Base-by-base conservation (phyloP, 1,284 basidiomycete genomes). In the Anthracocystis panici-leucophaei region DNA sequence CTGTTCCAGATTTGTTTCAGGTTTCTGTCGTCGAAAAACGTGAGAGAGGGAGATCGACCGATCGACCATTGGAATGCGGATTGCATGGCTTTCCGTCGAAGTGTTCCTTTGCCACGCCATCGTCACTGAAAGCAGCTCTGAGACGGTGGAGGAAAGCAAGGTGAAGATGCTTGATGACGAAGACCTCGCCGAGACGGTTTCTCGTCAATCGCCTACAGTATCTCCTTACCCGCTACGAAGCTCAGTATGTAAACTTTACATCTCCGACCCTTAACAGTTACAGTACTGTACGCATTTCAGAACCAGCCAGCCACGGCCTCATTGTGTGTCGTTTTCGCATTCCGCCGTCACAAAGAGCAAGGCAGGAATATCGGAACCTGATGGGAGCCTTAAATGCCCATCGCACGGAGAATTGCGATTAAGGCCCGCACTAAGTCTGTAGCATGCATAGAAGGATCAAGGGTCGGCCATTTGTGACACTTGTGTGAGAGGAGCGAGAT, bases 21-120 rank as follows among this genome's bases (percentile, higher is more conserved):
- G 35, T 38, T 38, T 38, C 35, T 14, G 14, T 38, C 14, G 35
- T 12, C 4, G 27, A 27, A 27, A 38, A 38, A 38, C 35, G 35
- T 38, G 35, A 16, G 35, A 14, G 35, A 33, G 35, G 14, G 5
- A 25, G 56, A 65, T 65, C 63, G 63, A 58, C 56, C 63, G 63
- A 65, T 65, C 57, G 21, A 31, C 63, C 31, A 52, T 20, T 58
- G 62, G 56, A 65, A 65, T 58, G 63, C 6, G 12, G 12, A n/a
- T 10, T 53, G 63, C 56, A 65, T 57, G 33, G 31, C 45, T 21
- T 46, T 46, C 14, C 31, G 11, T n/a, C 41, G n/a, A 38, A 11
- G 35, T 10, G 3, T 38, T 38, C 35, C 12, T 38, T 38, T 38
- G n/a, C 60, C 48, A 51, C 40, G 54, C 54, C 48, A 57, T 41